Percentiles rank a stretch among this genome's conserved stretches.
phyloP scores from a whole-genome alignment of 108 stramenopile genomes.

The Cyclotella cryptica region DNA sequence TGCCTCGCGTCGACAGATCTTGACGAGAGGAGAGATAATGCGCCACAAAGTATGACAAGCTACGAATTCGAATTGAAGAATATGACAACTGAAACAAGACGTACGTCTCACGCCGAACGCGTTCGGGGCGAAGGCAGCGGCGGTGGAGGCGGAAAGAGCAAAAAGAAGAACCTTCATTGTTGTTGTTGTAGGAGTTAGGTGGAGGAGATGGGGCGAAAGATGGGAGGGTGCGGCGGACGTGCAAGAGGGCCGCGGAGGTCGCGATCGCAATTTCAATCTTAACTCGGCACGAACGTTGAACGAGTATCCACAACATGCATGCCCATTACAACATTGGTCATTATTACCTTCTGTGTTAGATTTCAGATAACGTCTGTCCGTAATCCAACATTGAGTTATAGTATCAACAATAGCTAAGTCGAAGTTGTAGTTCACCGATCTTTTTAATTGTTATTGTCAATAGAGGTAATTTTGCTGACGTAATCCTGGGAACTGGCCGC shows the following conservation, averaged over 20 bases:
- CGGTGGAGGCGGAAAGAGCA: conserved; percentile 76
- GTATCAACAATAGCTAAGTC: too few species aligned
- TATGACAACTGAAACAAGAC: conserved; percentile 37
- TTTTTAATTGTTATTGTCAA: not conserved
- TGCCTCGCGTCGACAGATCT: not conserved
- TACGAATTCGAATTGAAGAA: conserved; percentile 4
- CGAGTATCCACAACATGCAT: too few species aligned
- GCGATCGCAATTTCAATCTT: too few species aligned
- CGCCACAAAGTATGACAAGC: not conserved
- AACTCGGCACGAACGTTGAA: too few species aligned
- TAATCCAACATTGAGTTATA: too few species aligned
- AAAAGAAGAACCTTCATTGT: conserved; percentile 66
- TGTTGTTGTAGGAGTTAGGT: not conserved
- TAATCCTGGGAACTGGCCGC: not conserved
- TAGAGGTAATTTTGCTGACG: not conserved
- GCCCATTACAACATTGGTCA: too few species aligned
- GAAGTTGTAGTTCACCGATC: not conserved
- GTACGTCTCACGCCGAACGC: conserved; percentile 78
- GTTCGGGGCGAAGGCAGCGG: conserved; percentile 83
- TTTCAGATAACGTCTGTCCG: too few species aligned
- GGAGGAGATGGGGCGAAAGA: not conserved
- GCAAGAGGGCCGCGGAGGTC: not conserved
- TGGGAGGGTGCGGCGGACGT: not conserved
- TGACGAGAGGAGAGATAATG: too few species aligned
- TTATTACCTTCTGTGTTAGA: too few species aligned